These are phyloP conservation scores for Amaranthus cruentus DNA, from an alignment of 148 eudicot genomes.

Conservation along the genomic window DNA sequence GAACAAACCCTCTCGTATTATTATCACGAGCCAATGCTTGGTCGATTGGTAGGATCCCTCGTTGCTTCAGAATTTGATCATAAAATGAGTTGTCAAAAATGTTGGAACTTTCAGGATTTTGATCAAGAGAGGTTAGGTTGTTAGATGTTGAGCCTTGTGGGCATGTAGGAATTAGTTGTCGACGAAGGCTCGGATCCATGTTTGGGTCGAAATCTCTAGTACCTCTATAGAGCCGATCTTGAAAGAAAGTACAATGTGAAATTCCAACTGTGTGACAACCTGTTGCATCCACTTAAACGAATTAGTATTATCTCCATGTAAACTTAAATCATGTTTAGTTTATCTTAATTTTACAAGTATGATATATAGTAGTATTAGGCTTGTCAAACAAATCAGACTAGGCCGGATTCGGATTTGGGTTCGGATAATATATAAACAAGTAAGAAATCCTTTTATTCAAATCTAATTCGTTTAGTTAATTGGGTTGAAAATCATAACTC, in stretches of 20 bases:
- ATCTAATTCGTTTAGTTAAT: too few species aligned
- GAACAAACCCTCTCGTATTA: constrained; percentile 7
- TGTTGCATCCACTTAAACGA: background rate
- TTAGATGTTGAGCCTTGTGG: constrained; percentile 5
- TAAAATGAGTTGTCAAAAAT: constrained; percentile 26
- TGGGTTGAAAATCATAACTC: too few species aligned
- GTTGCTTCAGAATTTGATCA: constrained; percentile 16
- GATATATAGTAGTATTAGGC: background rate
- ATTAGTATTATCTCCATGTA: too few species aligned
- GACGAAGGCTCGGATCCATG: constrained; percentile 16
- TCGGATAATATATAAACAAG: too few species aligned
- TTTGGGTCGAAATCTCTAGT: constrained; percentile 6
- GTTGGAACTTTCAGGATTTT: constrained; percentile 19
- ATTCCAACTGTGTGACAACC: constrained; percentile 27
- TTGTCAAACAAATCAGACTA: too few species aligned
- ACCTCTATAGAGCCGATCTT: constrained; percentile 13
- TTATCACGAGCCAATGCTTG: constrained; percentile 20
- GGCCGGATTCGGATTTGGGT: too few species aligned
- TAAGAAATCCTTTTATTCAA: too few species aligned
- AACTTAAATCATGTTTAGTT: too few species aligned
- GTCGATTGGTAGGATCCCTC: constrained; percentile 21
- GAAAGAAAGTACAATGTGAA: constrained; percentile 17
- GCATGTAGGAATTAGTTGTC: constrained; percentile 6
- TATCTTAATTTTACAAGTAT: too few species aligned
- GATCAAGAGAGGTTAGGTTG: constrained; percentile 15